phyloP scores from a whole-genome alignment of 2,329 filamentous ascomycete species.

The Acrocalymma vagum region DNA sequence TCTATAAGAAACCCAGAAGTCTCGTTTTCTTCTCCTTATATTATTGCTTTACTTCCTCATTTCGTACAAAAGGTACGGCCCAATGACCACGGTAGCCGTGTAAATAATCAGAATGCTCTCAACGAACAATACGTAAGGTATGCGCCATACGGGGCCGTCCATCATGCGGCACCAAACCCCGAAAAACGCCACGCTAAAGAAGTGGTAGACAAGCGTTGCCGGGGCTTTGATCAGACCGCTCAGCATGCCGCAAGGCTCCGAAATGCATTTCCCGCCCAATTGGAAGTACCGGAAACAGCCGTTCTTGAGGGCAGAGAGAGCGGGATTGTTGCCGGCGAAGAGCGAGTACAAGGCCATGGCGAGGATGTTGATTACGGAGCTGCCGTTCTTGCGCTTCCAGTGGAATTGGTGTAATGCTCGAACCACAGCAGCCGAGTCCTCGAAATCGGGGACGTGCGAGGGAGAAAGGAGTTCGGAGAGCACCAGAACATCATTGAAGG shows the following conservation, averaged over 20 bases:
- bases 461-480: constrained; percentile 79
- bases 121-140: constrained; percentile 64
- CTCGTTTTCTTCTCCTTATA: constrained; percentile 1
- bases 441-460: constrained; percentile 71
- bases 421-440: constrained; percentile 71
- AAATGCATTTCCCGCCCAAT: constrained; percentile 72
- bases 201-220: constrained; percentile 84
- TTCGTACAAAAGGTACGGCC: constrained; percentile 82
- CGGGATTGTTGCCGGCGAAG: constrained; percentile 77
- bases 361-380: constrained; percentile 95
- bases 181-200: constrained; percentile 91
- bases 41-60: constrained; percentile 49
- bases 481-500: constrained; percentile 88
- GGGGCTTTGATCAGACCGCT: constrained; percentile 83
- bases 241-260: constrained; percentile 82
- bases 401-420: constrained; percentile 79
- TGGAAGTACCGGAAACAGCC: constrained; percentile 96
- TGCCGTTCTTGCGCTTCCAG: constrained; percentile 83
- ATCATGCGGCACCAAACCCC: constrained; percentile 76
- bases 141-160: constrained; percentile 52
- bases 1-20: too few relatives aligned
- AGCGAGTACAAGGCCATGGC: constrained; percentile 91
- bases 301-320: constrained; percentile 78
- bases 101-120: constrained; percentile 76
- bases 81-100: constrained; percentile 82